Conservation (phyloP, 2,329 filamentous ascomycete species). For the Sclerotinia borealis region DNA sequence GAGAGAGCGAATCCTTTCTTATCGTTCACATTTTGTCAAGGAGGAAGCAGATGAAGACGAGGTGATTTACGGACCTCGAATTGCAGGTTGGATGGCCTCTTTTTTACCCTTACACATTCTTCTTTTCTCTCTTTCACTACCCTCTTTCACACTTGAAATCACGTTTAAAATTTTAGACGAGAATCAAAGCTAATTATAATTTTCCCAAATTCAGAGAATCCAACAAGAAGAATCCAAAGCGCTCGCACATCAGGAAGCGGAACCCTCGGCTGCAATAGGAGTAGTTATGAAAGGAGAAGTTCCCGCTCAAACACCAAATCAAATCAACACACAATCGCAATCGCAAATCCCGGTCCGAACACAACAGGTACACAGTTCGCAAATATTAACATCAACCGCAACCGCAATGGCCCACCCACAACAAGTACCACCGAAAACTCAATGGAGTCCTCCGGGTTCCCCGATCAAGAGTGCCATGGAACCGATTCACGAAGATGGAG, state of each 20-base stretch:
- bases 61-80: neutral
- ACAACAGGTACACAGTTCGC: neutral
- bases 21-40: neutral
- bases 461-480: neutral
- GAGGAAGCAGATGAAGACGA: neutral
- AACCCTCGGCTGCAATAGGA: neutral
- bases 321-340: neutral
- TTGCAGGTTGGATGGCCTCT: constrained; percentile 10
- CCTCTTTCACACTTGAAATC: neutral
- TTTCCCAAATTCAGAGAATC: neutral
- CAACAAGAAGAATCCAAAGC: constrained; percentile 9
- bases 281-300: neutral
- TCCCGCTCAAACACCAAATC: neutral
- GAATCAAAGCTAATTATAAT: neutral
- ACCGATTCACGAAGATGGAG: neutral
- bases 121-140: neutral
- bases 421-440: neutral
- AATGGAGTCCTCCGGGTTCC: neutral
- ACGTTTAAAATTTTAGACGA: neutral
- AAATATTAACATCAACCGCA: neutral
- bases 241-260: neutral
- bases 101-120: constrained; percentile 3
- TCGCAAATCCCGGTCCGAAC: no score
- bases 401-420: neutral
- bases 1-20: constrained; percentile 9